Conservation (phyloP, 2,329 filamentous ascomycete species). For the Seiridium cupressi region DNA sequence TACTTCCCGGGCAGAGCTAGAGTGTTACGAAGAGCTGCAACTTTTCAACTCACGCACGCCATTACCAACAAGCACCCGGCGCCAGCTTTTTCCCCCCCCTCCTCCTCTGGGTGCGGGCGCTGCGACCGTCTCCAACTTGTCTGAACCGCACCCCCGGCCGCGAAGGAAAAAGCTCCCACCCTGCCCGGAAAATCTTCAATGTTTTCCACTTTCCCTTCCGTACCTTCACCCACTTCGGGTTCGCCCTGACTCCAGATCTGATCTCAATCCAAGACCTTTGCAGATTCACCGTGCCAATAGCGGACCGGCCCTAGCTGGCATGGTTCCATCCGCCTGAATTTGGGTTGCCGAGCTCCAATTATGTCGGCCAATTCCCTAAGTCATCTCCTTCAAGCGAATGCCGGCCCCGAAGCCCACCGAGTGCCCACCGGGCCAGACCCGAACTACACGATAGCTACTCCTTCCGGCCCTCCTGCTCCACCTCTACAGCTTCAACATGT, state of each 20-base stretch:
- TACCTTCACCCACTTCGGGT: conserved; percentile 2
- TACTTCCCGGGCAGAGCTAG: too few species aligned
- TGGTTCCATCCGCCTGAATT: conserved; percentile 1
- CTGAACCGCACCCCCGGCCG: background rate
- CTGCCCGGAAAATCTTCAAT: background rate
- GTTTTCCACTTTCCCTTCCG: conserved; percentile 2
- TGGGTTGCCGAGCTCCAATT: conserved; percentile 6
- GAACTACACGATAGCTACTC: conserved; percentile 1
- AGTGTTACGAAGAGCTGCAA: too few species aligned
- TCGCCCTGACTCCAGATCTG: background rate
- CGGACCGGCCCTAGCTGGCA: background rate
- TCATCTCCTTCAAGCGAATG: conserved; percentile 7
- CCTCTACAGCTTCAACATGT: background rate
- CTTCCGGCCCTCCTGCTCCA: background rate
- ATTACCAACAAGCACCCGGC: too few species aligned
- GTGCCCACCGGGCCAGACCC: background rate
- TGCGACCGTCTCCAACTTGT: too few species aligned
- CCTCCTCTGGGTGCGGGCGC: too few species aligned
- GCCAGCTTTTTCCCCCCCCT: too few species aligned
- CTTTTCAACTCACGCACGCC: too few species aligned
- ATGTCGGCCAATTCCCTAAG: conserved; percentile 9
- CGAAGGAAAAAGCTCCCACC: background rate
- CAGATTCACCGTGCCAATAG: background rate
- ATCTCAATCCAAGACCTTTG: background rate
- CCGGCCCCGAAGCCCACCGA: conserved; percentile 4